Evolutionary conservation across 139 green algal genomes (phyloP), one percentile per base, ranked within the genome.

Genomic region (Astrephomene gubernaculifera): DNA sequence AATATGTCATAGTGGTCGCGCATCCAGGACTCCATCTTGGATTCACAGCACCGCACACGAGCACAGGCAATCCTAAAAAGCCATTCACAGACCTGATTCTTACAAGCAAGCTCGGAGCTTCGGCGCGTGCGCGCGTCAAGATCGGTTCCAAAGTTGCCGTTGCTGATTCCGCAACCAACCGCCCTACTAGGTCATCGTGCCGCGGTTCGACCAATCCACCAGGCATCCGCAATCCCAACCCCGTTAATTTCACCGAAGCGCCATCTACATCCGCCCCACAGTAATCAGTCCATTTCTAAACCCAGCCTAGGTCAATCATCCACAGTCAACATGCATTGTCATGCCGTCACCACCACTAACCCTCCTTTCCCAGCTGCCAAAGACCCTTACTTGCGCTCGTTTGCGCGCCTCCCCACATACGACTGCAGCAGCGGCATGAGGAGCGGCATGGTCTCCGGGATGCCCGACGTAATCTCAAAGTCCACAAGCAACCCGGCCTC

Each of bases 391-490:
- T 8, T 22, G 45, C 36, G 75, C 61, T 65, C 29, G 41, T 45
- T 24, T 29, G 38, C 61, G 35, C 35, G 64, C 27, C 73, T 69
- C 35, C 36, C 52, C 29, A 65, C 57, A 60, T 88, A 89, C 0
- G 61, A 69, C 64, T 91, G 63, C 54, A 97, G 81, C 29, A 89
- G 74, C 8, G 80, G 81, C 70, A 97, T 81, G 78, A 99, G 88
- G 5, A 73, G 65, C 4, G 97, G 97, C 81, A 98, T 89, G 4
- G 97, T 99, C 83, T 99, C 93, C 2, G 97, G 96, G 70, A 99
- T 99, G 57, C 97, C 97, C 2, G 90, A 92, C 10, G 91, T 96
- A 81, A 99, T 97, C 83, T 98, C 92, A 92, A 99, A 99, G 70
- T 99, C 93, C 21, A 97, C 44, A 74, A 99, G 86, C 71, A 95